phyloP scores from a whole-genome alignment of 306 rosid genomes.

The Prunus armeniaca region DNA sequence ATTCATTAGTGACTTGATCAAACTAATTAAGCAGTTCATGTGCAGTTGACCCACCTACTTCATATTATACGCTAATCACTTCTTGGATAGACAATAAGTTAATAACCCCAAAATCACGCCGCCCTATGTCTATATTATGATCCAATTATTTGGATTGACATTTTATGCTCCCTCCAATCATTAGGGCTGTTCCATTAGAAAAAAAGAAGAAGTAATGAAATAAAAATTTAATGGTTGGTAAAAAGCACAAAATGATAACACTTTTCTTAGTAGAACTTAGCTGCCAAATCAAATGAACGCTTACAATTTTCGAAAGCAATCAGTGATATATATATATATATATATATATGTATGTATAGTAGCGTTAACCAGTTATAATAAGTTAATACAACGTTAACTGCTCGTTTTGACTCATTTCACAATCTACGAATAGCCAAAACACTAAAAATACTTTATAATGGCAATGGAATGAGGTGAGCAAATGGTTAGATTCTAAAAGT shows the following conservation, averaged over 20 bases:
- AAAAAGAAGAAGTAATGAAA: background rate
- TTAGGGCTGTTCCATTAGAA: constrained; percentile 3
- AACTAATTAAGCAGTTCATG: constrained; percentile 40
- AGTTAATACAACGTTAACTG: too few species aligned
- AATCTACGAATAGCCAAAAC: too few species aligned
- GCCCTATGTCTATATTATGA: constrained; percentile 16
- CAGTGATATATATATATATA: too few species aligned
- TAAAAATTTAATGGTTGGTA: constrained; percentile 17
- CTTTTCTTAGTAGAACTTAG: background rate
- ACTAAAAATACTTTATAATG: background rate
- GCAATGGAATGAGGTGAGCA: background rate
- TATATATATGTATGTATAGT: too few species aligned
- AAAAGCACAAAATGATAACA: background rate
- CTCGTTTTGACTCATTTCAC: too few species aligned
- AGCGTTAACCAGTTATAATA: too few species aligned
- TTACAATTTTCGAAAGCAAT: too few species aligned
- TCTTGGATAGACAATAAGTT: constrained; percentile 27
- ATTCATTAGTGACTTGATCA: constrained; percentile 3
- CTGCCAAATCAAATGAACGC: background rate
- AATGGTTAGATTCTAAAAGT: background rate
- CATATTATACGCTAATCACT: constrained; percentile 31
- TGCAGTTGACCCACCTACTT: constrained; percentile 56
- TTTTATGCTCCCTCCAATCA: constrained; percentile 39
- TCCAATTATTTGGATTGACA: constrained; percentile 30
- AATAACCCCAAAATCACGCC: constrained; percentile 58